These are phyloP conservation scores for Colletotrichum sublineola DNA, from an alignment of 2,329 filamentous ascomycete species.

Conservation along the genomic window DNA sequence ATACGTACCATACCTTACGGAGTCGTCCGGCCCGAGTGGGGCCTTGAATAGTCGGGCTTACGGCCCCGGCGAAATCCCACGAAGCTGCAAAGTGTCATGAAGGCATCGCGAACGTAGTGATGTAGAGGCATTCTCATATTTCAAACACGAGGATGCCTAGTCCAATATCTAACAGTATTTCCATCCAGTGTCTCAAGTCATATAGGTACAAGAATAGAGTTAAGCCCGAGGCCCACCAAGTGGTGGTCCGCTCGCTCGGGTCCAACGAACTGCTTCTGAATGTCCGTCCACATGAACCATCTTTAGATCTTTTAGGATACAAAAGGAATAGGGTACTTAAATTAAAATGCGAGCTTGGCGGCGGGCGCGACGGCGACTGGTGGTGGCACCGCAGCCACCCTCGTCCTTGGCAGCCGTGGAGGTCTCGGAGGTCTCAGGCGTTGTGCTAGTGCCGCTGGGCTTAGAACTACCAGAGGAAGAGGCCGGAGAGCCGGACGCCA, in stretches of 20 bases:
- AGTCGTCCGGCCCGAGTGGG: no score
- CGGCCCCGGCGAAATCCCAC: no score
- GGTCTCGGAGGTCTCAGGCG: background rate
- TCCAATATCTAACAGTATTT: conserved; percentile 27
- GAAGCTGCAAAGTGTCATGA: no score
- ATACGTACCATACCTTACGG: no score
- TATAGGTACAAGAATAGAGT: conserved; percentile 34
- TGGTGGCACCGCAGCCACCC: conserved; percentile 21
- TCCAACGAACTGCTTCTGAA: background rate
- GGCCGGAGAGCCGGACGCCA: conserved; percentile 15
- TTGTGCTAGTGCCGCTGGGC: conserved; percentile 34
- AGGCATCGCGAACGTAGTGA: background rate
- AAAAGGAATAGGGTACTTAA: no score
- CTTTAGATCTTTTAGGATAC: background rate
- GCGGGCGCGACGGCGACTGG: conserved; percentile 34
- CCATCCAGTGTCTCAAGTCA: conserved; percentile 41
- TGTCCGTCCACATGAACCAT: background rate
- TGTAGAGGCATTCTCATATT: conserved; percentile 29
- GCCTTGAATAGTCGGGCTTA: no score
- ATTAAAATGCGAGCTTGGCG: conserved; percentile 1
- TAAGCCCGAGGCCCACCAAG: background rate
- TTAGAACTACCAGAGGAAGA: conserved; percentile 40
- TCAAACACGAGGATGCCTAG: conserved; percentile 31
- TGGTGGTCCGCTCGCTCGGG: background rate
- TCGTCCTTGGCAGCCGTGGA: no score